Conservation (phyloP, 2,329 filamentous ascomycete genomes). For the Aspergillus sojae region DNA sequence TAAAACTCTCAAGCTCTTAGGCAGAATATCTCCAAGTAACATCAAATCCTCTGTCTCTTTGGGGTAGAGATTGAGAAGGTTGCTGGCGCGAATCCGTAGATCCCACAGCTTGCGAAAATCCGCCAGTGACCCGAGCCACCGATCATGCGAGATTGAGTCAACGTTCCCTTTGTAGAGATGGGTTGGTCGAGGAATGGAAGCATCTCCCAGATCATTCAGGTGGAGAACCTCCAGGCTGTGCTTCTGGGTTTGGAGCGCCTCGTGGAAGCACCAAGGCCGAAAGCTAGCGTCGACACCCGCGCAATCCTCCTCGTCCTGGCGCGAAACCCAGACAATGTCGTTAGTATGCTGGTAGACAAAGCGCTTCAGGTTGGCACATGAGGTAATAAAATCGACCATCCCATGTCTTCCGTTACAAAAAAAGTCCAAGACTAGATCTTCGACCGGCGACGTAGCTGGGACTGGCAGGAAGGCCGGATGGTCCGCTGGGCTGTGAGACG, state of each 20-base stretch:
- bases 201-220: conserved; percentile 4
- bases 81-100: background rate
- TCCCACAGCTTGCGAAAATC: background rate
- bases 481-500: background rate
- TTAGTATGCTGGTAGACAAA: conserved; percentile 19
- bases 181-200: background rate
- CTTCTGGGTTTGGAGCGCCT: conserved; percentile 14
- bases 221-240: conserved; percentile 16
- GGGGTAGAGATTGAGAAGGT: background rate
- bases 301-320: background rate
- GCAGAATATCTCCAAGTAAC: background rate
- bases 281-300: background rate
- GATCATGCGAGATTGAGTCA: background rate
- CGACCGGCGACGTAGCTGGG: background rate
- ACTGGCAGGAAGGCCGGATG: background rate
- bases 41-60: background rate
- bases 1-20: background rate
- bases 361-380: conserved; percentile 17
- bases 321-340: conserved; percentile 1
- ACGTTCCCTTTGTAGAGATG: background rate
- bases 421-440: background rate
- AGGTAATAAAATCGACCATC: conserved; percentile 14
- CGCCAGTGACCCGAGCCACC: background rate
- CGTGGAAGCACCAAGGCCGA: conserved; percentile 10
- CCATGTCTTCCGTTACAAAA: conserved; percentile 3